Evolutionary conservation across 805 yeast species (phyloP), one percentile per base, ranked within the genome.

Genomic region (Kazachstania psychrophila): DNA sequence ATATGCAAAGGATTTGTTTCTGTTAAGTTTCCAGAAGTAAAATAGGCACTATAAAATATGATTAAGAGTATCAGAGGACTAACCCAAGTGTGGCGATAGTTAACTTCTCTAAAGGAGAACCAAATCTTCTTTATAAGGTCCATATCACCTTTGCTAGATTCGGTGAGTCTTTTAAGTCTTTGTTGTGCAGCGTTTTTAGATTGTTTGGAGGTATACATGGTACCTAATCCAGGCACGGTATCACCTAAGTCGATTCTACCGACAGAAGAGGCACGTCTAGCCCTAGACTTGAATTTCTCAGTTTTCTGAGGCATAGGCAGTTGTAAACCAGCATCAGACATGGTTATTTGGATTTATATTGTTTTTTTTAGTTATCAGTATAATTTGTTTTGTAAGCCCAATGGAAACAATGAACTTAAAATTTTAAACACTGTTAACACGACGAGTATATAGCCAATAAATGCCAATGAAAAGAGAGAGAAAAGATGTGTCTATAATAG

Each of bases 191-290:
- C 84, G 45, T 28, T 58, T 42, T 68, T 64, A 38, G 65, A 62
- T 41, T 62, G 52, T 37, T 62, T 61, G 7, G 74, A 61, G 15
- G 72, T 62, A 12, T 64, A 62, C 75, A 79, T 76, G 1, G 94
- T 79, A 9, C 84, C 68, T 24, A 84, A 64, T 2, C 81, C 69
- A 1, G 85, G 78, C 2, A 75, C 79, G 5, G 58, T 54, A 52
- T 85, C 94, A 17, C 95, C 95, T 4, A 86, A 61, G 36, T 75
- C 69, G 35, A 85, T 74, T 24, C 72, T 69, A 3, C 95, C 94
- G 12, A 86, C 79, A 0, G 88, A 79, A 1, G 92, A 79, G 8
- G 74, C 69, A 45, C 70, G 63, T 48, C 71, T 61, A 13, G 38
- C 26, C 28, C 36, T 40, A 24, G 32, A 18, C 19, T 32, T 28